These are phyloP conservation scores for Pestalotiopsis sp. DNA, from an alignment of 2,329 filamentous ascomycete genomes.

Conservation along the genomic window DNA sequence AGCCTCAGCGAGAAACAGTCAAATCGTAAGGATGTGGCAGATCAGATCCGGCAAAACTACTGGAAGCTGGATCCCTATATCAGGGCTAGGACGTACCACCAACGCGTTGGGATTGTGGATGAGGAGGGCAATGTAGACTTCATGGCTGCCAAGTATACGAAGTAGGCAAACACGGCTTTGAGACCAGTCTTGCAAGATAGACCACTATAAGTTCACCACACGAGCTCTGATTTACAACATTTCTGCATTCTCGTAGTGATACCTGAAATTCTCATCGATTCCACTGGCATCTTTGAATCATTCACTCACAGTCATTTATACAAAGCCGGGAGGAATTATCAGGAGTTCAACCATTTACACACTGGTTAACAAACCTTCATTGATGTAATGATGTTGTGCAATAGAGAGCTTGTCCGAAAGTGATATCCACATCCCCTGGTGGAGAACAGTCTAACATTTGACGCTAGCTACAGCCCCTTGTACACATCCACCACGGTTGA, in stretches of 20 bases:
- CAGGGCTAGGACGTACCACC: slow-evolving; percentile 64
- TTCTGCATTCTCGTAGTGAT: neutral
- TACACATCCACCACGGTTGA: neutral
- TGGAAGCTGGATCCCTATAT: slow-evolving; percentile 73
- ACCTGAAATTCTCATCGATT: neutral
- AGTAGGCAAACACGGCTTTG: neutral
- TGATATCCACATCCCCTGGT: neutral
- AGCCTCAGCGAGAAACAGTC: slow-evolving; percentile 21
- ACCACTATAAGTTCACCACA: neutral
- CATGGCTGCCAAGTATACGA: neutral
- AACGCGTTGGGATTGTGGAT: slow-evolving; percentile 58
- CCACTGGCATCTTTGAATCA: neutral
- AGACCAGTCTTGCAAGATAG: neutral
- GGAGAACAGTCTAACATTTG: neutral
- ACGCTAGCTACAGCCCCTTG: neutral
- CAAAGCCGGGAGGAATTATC: too few species aligned
- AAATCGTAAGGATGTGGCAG: slow-evolving; percentile 51
- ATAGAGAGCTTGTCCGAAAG: neutral
- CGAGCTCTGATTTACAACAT: neutral
- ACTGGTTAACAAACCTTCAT: neutral
- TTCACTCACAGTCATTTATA: neutral
- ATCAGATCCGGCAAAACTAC: slow-evolving; percentile 61
- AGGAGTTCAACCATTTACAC: too few species aligned
- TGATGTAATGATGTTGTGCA: neutral
- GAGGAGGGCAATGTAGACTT: slow-evolving; percentile 13